These are phyloP conservation scores for Tylopilus orsonianus DNA, from an alignment of 1,284 basidiomycete genomes.

Conservation along the genomic window DNA sequence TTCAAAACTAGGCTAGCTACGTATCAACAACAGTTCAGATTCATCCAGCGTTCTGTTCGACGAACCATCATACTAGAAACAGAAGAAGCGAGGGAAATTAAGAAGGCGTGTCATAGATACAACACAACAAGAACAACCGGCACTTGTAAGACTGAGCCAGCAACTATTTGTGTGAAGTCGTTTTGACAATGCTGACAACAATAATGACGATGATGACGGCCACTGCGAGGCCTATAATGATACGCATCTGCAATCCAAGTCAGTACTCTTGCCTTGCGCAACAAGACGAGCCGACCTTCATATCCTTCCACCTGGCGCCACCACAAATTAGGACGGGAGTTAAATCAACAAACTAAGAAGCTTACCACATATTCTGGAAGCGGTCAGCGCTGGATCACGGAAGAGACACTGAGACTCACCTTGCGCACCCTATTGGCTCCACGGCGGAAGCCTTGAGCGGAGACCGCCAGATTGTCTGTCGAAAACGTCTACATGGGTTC, in stretches of 20 bases:
- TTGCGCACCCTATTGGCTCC: conserved; percentile 98
- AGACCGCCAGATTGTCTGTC: conserved; percentile 93
- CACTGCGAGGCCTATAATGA: conserved; percentile 86
- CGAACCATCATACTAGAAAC: conserved; percentile 17
- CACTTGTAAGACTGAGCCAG: too few species aligned
- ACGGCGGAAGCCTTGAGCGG: conserved; percentile 97
- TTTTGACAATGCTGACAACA: conserved; percentile 88
- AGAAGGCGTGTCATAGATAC: conserved; percentile 37
- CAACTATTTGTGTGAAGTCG: conserved; percentile 49
- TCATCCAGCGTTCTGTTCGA: conserved; percentile 18
- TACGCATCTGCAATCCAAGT: conserved; percentile 65
- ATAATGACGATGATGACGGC: conserved; percentile 91
- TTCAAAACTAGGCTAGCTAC: conserved; percentile 25
- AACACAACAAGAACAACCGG: conserved; percentile 28
- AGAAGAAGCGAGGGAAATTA: conserved; percentile 25
- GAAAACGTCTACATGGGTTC: conserved; percentile 5
- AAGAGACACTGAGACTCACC: conserved; percentile 51
- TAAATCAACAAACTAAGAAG: conserved; percentile 15
- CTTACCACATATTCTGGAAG: conserved; percentile 81
- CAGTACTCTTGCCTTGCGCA: conserved; percentile 7
- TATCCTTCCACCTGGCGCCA: conserved; percentile 87
- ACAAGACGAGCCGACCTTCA: conserved; percentile 65
- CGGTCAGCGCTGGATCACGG: conserved; percentile 25
- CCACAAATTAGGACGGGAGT: conserved; percentile 10
- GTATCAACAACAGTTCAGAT: conserved; percentile 28